phyloP scores from a whole-genome alignment of 768 basidiomycete genomes.

The Boletus subparvulus region DNA sequence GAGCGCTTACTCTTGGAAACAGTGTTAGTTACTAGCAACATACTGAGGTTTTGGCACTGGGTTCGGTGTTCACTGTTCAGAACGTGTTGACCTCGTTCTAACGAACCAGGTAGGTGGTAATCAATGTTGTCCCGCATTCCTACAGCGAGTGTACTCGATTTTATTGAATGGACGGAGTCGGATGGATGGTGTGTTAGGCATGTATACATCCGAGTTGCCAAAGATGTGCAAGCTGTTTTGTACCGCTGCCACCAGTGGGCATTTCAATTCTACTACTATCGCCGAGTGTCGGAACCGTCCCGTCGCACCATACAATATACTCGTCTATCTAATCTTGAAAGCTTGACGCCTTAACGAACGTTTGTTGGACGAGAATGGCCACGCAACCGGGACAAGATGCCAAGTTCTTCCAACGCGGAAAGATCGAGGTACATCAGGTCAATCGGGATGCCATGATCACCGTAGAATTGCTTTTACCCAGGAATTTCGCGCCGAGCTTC shows the following conservation, averaged over 20 bases:
- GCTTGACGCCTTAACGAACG: not conserved
- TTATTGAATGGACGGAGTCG: not conserved
- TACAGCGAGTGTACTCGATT: not conserved
- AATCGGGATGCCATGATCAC: constrained; percentile 5
- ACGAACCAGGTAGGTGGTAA: not conserved
- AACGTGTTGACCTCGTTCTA: not conserved
- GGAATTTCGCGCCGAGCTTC: constrained; percentile 91
- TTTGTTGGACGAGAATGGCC: constrained; percentile 34
- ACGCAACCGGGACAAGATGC: constrained; percentile 77
- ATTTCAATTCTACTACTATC: not conserved
- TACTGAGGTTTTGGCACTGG: not conserved
- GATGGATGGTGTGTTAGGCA: not conserved
- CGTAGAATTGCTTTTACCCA: constrained; percentile 31
- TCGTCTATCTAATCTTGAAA: constrained; percentile 1
- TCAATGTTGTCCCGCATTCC: not conserved
- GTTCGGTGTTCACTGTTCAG: not conserved
- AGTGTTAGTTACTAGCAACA: constrained; percentile 35
- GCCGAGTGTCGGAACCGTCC: not conserved
- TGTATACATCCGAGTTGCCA: not conserved
- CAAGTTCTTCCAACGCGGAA: constrained; percentile 89
- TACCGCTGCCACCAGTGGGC: not conserved
- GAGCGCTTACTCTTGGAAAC: constrained; percentile 73
- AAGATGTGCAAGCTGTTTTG: not conserved
- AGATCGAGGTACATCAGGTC: constrained; percentile 68
- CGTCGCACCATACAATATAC: not conserved